Evolutionary conservation across 371 early-diverging fungal species (phyloP).

Genomic region (Lichtheimia hyalospora): DNA sequence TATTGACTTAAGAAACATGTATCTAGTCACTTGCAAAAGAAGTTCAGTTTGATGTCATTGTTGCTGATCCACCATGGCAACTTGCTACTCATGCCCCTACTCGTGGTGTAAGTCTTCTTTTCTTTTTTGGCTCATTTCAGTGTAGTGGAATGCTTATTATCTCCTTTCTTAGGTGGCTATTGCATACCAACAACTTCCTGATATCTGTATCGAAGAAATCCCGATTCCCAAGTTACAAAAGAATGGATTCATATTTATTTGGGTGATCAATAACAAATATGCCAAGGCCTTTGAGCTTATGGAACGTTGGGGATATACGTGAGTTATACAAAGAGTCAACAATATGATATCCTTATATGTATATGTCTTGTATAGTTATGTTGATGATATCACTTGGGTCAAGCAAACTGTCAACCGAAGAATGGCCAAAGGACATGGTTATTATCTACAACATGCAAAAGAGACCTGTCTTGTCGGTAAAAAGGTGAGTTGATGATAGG

Average conservation of each 20-base stretch:
- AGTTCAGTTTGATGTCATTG: slow-evolving; percentile 89
- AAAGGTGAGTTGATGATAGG: slow-evolving; percentile 49
- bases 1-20: no score
- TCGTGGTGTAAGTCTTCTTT: slow-evolving; percentile 66
- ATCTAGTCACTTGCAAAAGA: slow-evolving; percentile 68
- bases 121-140: no score
- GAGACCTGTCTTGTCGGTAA: slow-evolving; percentile 93
- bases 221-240: slow-evolving; percentile 83
- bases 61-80: slow-evolving; percentile 97
- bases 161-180: slow-evolving; percentile 68
- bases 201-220: slow-evolving; percentile 86
- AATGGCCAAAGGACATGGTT: slow-evolving; percentile 96
- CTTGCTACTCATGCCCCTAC: slow-evolving; percentile 94
- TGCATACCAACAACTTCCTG: slow-evolving; percentile 92
- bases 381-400: slow-evolving; percentile 95
- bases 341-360: neutral
- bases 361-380: slow-evolving; percentile 51
- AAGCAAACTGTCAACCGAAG: slow-evolving; percentile 93
- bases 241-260: slow-evolving; percentile 91
- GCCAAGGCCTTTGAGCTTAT: slow-evolving; percentile 90
- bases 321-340: slow-evolving; percentile 15
- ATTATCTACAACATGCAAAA: slow-evolving; percentile 94
- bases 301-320: slow-evolving; percentile 92
- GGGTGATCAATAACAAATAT: slow-evolving; percentile 97
- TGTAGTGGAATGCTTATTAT: no score